A percentile compares a stretch with the other conserved stretches of the same genome.
Evolutionary conservation across 192 early-diverging fungal genomes (phyloP).

Genomic region (Backusella circina): DNA sequence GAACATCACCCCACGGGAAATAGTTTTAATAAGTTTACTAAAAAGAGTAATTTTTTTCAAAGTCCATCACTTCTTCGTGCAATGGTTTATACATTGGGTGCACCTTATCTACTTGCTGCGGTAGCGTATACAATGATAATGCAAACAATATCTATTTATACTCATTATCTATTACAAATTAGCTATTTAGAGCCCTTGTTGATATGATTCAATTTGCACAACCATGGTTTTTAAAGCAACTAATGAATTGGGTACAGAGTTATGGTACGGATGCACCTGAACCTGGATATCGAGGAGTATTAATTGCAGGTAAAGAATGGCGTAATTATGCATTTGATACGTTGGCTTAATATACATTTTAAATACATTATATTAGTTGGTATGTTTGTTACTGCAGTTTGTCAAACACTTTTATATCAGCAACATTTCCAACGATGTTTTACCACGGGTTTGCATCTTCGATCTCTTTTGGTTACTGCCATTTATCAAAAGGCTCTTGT

Average conservation of each 20-base stretch:
- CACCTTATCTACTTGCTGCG: slow-evolving; percentile 62
- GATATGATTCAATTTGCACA: slow-evolving; percentile 75
- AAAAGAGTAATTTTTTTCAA: background rate
- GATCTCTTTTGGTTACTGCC: slow-evolving; percentile 70
- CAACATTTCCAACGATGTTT: slow-evolving; percentile 86
- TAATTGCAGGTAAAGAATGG: slow-evolving; percentile 55
- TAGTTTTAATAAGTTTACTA: background rate
- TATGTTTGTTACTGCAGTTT: slow-evolving; percentile 73
- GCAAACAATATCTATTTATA: background rate
- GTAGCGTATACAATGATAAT: slow-evolving; percentile 5
- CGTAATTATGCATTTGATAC: background rate
- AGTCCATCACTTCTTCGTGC: slow-evolving; percentile 75
- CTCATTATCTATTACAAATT: background rate
- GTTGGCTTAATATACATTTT: too few relatives aligned
- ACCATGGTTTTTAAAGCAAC: slow-evolving; percentile 66
- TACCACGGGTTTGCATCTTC: slow-evolving; percentile 63
- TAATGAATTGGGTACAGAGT: slow-evolving; percentile 60
- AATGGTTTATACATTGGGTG: slow-evolving; percentile 52
- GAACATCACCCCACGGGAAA: background rate
- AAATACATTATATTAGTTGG: slow-evolving; percentile 30
- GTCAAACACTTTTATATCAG: slow-evolving; percentile 77
- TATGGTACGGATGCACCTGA: slow-evolving; percentile 50
- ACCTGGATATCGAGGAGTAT: slow-evolving; percentile 69
- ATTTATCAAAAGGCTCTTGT: slow-evolving; percentile 82
- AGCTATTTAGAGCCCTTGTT: slow-evolving; percentile 67